A percentile compares a stretch with the other conserved stretches of the same genome.
Evolutionary conservation across 345 rosid species (phyloP).

Genomic region (Eucalyptus marginata): DNA sequence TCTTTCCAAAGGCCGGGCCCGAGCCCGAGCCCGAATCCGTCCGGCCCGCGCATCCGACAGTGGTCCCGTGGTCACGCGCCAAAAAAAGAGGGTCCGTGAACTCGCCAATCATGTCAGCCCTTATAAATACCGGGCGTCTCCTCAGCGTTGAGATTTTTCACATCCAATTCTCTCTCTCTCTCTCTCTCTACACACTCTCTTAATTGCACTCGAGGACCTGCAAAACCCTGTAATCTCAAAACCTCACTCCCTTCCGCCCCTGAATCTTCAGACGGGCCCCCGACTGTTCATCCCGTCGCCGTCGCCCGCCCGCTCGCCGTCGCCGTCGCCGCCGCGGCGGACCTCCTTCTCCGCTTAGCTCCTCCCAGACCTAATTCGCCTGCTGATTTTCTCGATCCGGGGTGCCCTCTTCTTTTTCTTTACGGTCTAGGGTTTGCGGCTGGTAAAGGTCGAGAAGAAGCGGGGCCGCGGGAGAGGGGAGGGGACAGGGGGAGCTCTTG

Average conservation of each 20-base stretch:
- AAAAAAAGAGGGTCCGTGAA: neutral
- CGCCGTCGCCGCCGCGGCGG: neutral
- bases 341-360: neutral
- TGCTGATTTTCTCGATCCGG: neutral
- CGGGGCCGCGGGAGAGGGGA: neutral
- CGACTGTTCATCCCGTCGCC: neutral
- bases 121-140: neutral
- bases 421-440: slow-evolving; percentile 9
- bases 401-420: slow-evolving; percentile 2
- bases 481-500: neutral
- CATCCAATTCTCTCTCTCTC: neutral
- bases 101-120: neutral
- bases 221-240: slow-evolving; percentile 6
- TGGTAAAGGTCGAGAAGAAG: neutral
- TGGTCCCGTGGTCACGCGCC: neutral
- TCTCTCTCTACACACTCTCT: neutral
- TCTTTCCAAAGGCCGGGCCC: neutral
- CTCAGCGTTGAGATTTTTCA: rapidly evolving
- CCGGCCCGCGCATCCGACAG: neutral
- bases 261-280: neutral
- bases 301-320: neutral
- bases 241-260: neutral
- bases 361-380: neutral
- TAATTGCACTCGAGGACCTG: slow-evolving; percentile 8
- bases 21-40: neutral